These are phyloP conservation scores for Leishmania amazonensis DNA, from an alignment of 208 protist species.

Conservation along the genomic window DNA sequence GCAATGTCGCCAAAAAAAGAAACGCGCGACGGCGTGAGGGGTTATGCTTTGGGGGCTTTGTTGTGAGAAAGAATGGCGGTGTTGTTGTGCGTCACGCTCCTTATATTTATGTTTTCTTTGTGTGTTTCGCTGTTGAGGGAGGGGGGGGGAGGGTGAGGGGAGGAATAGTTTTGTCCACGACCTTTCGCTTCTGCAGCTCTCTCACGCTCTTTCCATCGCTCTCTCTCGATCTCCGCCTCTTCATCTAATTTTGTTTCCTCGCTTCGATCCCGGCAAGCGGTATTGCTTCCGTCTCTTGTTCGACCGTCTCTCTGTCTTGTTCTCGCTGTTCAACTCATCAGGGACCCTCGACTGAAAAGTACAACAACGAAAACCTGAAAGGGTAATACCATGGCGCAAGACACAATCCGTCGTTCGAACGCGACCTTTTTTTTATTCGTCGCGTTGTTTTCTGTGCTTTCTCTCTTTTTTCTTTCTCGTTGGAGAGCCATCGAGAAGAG, in stretches of 20 bases:
- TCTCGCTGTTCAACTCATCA: not conserved
- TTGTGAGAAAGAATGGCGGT: no score
- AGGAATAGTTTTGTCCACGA: not conserved
- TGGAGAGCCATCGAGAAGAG: not conserved
- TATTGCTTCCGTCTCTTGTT: not conserved
- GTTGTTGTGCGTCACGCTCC: no score
- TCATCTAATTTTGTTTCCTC: not conserved
- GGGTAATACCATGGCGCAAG: no score
- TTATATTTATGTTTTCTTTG: no score
- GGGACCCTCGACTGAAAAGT: not conserved
- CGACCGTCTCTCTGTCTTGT: not conserved
- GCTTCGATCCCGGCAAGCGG: not conserved
- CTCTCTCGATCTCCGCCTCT: not conserved
- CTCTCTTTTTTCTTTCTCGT: not conserved
- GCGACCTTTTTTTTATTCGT: not conserved
- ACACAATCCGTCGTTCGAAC: no score
- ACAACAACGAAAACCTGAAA: not conserved
- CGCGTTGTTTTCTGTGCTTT: not conserved
- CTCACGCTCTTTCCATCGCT: not conserved
- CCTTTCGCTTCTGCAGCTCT: not conserved
- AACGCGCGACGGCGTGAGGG: not conserved
- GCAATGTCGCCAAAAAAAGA: not conserved
- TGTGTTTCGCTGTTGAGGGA: no score
- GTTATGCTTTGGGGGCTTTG: not conserved
- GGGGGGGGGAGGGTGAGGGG: no score